Conservation (phyloP, 139 green algal species). For the Asterochloris sp. region DNA sequence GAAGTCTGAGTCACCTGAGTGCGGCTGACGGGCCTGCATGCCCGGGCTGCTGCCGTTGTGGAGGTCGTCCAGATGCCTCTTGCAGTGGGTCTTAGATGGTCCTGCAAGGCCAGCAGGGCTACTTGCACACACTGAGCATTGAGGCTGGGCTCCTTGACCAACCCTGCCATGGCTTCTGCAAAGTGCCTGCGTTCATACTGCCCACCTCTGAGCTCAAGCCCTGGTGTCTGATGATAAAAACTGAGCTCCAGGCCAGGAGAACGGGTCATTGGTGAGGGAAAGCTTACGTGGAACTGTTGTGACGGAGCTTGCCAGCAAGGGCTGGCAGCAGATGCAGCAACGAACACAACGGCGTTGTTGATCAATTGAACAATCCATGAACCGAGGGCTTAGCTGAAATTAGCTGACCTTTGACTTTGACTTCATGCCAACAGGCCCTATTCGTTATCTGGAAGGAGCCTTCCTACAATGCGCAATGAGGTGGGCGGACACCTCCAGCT, state of each 20-base stretch:
- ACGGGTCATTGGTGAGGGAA: not conserved
- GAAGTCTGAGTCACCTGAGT: no score
- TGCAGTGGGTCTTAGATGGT: no score
- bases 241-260: not conserved
- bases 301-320: not conserved
- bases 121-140: no score
- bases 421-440: not conserved
- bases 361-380: not conserved
- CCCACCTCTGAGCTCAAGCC: not conserved
- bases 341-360: not conserved
- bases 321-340: not conserved
- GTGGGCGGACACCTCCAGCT: not conserved
- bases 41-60: no score
- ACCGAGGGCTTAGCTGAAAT: not conserved
- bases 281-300: no score
- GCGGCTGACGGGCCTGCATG: no score
- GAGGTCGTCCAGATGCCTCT: no score
- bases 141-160: no score
- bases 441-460: not conserved
- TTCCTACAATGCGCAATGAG: not conserved
- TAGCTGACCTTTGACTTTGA: not conserved
- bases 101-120: no score
- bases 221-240: constrained; percentile 8
- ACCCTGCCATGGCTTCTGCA: no score
- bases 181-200: no score